Conservation (phyloP, 139 green algal genomes). For the Chlamydomonas sphaeroides region DNA sequence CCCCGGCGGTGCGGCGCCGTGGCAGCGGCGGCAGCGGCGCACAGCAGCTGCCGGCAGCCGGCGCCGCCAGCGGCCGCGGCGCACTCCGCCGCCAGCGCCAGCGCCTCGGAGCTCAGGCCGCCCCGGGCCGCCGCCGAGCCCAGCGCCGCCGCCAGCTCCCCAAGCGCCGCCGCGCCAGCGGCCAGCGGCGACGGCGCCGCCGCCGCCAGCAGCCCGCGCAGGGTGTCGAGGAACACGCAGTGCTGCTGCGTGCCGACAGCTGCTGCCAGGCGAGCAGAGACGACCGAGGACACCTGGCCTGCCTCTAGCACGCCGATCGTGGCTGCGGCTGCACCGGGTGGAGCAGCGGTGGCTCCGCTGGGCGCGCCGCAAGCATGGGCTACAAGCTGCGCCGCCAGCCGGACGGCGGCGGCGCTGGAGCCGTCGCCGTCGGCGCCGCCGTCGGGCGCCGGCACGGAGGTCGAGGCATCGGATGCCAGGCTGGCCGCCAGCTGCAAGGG, state of each 20-base stretch:
- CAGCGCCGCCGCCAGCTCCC: slow-evolving; percentile 1
- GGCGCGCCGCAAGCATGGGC: no score
- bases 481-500: background rate
- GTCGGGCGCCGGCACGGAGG: background rate
- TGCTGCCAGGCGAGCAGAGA: background rate
- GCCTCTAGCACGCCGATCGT: background rate
- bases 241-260: background rate
- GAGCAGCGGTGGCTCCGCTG: background rate
- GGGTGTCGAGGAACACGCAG: background rate
- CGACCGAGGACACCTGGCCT: background rate
- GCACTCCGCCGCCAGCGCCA: slow-evolving; percentile 16
- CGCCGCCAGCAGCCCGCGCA: background rate
- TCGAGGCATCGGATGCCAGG: background rate
- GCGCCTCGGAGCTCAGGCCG: background rate
- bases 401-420: background rate
- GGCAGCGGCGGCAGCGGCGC: background rate
- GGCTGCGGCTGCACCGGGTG: background rate
- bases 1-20: background rate
- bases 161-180: no score
- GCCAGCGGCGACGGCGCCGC: no score
- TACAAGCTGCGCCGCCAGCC: background rate
- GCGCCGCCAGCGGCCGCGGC: background rate
- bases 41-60: background rate
- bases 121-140: background rate
- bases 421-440: background rate